A percentile compares a stretch with the other conserved stretches of the same genome.
Evolutionary conservation across 2,329 filamentous ascomycete genomes (phyloP).

Genomic region (Albifimbria verrucaria): DNA sequence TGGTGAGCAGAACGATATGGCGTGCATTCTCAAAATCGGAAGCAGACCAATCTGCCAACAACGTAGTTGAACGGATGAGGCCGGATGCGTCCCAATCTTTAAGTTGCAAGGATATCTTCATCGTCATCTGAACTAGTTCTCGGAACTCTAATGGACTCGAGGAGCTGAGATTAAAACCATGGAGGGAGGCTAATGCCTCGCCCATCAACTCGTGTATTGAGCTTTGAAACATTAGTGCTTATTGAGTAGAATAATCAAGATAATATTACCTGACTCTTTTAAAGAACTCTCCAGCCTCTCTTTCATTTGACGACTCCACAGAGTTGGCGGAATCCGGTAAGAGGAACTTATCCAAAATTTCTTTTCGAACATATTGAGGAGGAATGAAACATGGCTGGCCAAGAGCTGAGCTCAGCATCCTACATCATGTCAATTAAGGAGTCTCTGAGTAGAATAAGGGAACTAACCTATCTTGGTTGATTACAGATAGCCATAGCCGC

Average conservation of each 20-base stretch:
- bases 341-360: conserved; percentile 7
- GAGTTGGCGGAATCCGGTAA: background rate
- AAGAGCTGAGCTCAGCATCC: conserved; percentile 16
- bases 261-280: background rate
- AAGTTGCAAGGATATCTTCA: background rate
- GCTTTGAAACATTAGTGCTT: too few species aligned
- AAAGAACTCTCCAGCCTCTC: background rate
- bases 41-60: background rate
- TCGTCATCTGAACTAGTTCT: background rate
- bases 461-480: conserved; percentile 23
- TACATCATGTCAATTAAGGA: background rate
- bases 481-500: conserved; percentile 25
- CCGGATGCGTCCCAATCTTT: background rate
- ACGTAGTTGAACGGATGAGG: background rate
- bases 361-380: conserved; percentile 7
- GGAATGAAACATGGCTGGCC: conserved; percentile 17
- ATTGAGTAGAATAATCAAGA: too few species aligned
- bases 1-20: background rate
- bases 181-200: too few species aligned
- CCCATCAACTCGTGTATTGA: too few species aligned
- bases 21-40: background rate
- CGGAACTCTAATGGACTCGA: too few species aligned
- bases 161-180: too few species aligned
- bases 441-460: background rate
- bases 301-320: background rate